These are phyloP conservation scores for Wickerhamiella sorbophila DNA, from an alignment of 805 yeast species.

Conservation along the genomic window DNA sequence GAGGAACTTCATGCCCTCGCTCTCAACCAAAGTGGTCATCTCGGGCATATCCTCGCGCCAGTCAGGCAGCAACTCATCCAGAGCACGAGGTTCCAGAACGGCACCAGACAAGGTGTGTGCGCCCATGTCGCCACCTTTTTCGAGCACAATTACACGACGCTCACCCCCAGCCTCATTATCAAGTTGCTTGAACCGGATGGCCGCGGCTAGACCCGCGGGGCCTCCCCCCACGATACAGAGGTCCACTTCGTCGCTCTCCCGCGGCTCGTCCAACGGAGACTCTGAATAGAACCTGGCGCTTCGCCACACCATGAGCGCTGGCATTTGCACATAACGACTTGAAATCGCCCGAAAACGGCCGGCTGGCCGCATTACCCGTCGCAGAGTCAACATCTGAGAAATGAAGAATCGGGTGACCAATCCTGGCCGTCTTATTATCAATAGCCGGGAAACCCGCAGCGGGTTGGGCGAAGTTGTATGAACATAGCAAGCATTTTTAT, in stretches of 20 bases:
- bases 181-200: slow-evolving; percentile 74
- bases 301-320: neutral
- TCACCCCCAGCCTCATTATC: slow-evolving; percentile 58
- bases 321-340: neutral
- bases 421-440: neutral
- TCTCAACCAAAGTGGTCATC: slow-evolving; percentile 55
- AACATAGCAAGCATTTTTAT: no score
- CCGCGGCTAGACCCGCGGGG: slow-evolving; percentile 93
- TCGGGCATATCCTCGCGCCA: slow-evolving; percentile 35
- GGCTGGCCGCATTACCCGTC: neutral
- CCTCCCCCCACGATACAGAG: slow-evolving; percentile 97
- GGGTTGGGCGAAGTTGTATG: no score
- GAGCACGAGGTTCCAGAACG: slow-evolving; percentile 78
- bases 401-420: neutral
- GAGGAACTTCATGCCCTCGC: slow-evolving; percentile 60
- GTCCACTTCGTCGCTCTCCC: slow-evolving; percentile 79
- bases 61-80: slow-evolving; percentile 69
- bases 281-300: neutral
- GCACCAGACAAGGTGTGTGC: slow-evolving; percentile 90
- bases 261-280: slow-evolving; percentile 33
- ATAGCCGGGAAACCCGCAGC: no score
- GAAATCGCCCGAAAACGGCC: neutral
- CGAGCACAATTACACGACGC: slow-evolving; percentile 74
- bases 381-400: neutral
- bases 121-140: slow-evolving; percentile 88